Evolutionary conservation across 371 early-diverging fungal species (phyloP), one percentile per base, ranked within the genome.

Genomic region (Saksenaea oblongispora): DNA sequence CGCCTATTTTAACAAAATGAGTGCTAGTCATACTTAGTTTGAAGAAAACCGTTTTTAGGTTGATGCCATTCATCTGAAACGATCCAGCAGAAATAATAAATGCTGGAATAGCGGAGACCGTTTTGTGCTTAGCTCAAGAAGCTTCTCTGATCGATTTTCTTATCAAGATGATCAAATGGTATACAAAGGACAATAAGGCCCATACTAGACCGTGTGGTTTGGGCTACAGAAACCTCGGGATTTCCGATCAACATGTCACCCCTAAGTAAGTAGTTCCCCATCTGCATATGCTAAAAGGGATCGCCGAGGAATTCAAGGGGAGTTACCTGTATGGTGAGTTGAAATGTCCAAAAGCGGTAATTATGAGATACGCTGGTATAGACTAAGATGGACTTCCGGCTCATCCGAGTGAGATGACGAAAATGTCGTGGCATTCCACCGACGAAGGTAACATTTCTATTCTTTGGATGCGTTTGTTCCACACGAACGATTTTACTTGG

Each of bases 221-320:
- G 85, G n/a, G 76, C 84, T 1, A 76, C 85, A 0, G 88, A 86
- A 3, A 71, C 84, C 24, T 87, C 0, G 78, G 82, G 28, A 65
- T 82, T 64, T 62, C 66, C 17, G 61, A 70, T 22, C 61, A 76
- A 28, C 63, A 84, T 27, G 64, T 63, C 2, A 83, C 88, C 1
- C 71, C 80, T 10, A 85, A 84, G 11, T 83, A 85, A 61, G 71
- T 83, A 22, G 88, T 87, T 3, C 62, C 85, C 22, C 85, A 85
- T 8, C 75, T 86, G 56, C 56, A 66, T 15, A 67, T 71, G 9
- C 70, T 72, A 1, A 34, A 64, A 15, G 66, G 70, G 34, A 64
- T 15, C 34, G 41, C 34, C 47, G 60, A 31, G 14, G 41, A 13
- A 24, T 17, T 44, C 44, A 51, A 64, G n/a, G n/a, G 54, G 64